These are phyloP conservation scores for Chlorella variabilis DNA, from an alignment of 163 green algal species.

Conservation along the genomic window DNA sequence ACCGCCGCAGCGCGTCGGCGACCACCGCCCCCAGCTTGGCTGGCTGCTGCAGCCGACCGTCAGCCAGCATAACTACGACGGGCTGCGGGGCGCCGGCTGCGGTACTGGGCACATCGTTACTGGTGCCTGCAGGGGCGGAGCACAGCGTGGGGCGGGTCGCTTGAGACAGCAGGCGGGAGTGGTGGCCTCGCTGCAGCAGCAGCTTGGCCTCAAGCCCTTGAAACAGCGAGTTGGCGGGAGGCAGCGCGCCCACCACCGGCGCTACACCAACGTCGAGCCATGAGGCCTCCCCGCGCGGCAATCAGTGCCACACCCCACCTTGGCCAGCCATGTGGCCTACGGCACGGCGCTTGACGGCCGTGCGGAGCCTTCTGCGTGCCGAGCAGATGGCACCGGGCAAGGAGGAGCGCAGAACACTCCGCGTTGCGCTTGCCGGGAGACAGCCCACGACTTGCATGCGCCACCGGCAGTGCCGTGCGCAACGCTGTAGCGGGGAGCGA, in stretches of 20 bases:
- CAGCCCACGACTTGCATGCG: neutral
- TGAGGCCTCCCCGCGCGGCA: no score
- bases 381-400: neutral
- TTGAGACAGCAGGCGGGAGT: no score
- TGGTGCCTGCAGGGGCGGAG: neutral
- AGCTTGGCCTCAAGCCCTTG: no score
- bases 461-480: neutral
- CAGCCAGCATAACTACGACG: conserved; percentile 31
- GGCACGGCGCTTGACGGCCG: neutral
- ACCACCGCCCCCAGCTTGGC: conserved; percentile 69
- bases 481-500: no score
- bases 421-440: neutral
- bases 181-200: no score
- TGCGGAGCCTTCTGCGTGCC: neutral
- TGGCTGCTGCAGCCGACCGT: conserved; percentile 35
- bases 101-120: neutral
- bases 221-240: no score
- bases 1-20: conserved; percentile 78
- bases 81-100: conserved; percentile 2
- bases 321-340: conserved; percentile 20
- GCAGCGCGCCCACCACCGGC: no score
- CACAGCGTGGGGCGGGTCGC: no score
- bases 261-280: no score
- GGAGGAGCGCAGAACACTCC: neutral
- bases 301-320: no score